Base-by-base conservation (phyloP, 768 basidiomycete genomes). In the Cubamyces sp. region DNA sequence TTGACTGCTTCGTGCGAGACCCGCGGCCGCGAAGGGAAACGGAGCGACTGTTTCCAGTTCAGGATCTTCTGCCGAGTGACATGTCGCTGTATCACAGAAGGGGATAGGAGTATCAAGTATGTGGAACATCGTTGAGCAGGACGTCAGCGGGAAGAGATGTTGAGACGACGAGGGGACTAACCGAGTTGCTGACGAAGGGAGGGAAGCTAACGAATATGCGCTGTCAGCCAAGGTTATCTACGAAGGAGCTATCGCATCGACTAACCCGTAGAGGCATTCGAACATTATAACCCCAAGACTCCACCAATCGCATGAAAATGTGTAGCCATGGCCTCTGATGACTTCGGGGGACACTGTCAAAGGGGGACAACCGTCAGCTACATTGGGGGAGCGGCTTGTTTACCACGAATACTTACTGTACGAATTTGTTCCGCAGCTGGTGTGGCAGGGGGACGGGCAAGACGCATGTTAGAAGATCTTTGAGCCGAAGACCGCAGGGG, bases 231-330 rank as follows among this genome's bases (percentile, higher is more conserved):
- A 41, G 34, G 48, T 41, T 28, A n/a, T 23, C 55, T 43, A 19
- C 28, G 28, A 40, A 47, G 56, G 25, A 61, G 66, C 59, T 21
- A 54, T 30, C 26, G 61, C 14, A 23, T 40, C 52, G 65, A 80
- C 87, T 66, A 73, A 92, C 90, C 91, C 92, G 70, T 94, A 96
- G 74, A 97, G 79, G 73, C 92, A 94, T 75, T 98, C 95, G 70
- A 90, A 98, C 87, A 94, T 92, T 73, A 99, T 98, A 57, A 97
- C 91, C 14, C 95, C 96, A 48, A 98, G 83, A 76, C 91, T 94
- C 96, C 96, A 99, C 95, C 95, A 98, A 72, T 98, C 96, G 73
- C 94, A 96, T 39, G 90, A 91, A 76, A 92, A 96, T 41, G 90
- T 87, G 75, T 98, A 98, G 25, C 95, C 96, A 71, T 92, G 90